Evolutionary conservation across 768 basidiomycete genomes (phyloP), one percentile per base, ranked within the genome.

Genomic region (Russula sp.): DNA sequence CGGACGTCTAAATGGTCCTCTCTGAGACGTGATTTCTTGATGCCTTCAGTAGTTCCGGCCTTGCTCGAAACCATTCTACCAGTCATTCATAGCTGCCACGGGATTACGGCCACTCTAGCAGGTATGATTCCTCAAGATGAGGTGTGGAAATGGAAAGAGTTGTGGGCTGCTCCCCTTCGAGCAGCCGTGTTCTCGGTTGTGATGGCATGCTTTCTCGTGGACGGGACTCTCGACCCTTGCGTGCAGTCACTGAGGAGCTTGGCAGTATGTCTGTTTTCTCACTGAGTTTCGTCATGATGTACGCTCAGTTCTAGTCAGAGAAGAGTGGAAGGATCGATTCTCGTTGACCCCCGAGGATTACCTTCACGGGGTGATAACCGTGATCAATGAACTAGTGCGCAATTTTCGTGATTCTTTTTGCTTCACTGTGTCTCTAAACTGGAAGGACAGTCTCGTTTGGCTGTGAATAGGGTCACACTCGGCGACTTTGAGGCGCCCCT

Each of bases 141-240:
- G 67, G 85, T 89, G 65, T 92, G 90, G 90, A 79, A 84, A 61
- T 92, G 88, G 88, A 90, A 88, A 72, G 89, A 91, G 28, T 84
- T 89, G 84, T 92, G 90, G 90, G 80, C 82, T 1, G 84, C 83
- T 70, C 85, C 88, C 4, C 72, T 92, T 42, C 80, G 90, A 61
- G 81, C 80, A 20, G 83, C 83, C 13, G 79, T 91, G 0, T 92
- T 88, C 69, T 80, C 83, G 46, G 84, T 84, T 0, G 82, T 85
- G 20, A 73, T 92, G 38, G 78, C 85, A 14, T 82, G 87, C 70
- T 93, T 86, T 70, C 78, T 93, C 8, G 77, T 80, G 5, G 79
- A 70, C 40, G 80, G 88, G 28, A 79, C 76, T 42, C 80, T 93
- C 30, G 77, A 46, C 80, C 88, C 2, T 71, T 91, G 18, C 69